These are phyloP conservation scores for Paspalum notatum DNA, from an alignment of 176 grass and related monocot genomes.

Conservation along the genomic window DNA sequence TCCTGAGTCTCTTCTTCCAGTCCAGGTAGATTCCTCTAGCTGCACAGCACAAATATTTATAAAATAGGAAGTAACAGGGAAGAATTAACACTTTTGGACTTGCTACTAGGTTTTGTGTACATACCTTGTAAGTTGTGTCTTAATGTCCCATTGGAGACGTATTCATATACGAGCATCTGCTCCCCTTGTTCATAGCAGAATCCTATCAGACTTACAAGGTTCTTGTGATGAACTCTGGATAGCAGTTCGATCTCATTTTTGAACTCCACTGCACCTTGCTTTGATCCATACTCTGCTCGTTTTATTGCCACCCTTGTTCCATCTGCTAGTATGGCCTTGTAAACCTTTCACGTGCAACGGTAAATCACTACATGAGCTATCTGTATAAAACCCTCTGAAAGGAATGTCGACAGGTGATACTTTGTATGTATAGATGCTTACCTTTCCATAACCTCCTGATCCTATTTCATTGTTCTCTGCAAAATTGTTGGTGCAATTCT, in stretches of 20 bases:
- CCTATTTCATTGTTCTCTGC: constrained; percentile 70
- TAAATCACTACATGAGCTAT: constrained; percentile 17
- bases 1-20: constrained; percentile 76
- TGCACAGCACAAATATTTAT: constrained; percentile 36
- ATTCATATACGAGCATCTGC: constrained; percentile 93
- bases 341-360: constrained; percentile 60
- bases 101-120: constrained; percentile 18
- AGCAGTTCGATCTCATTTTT: constrained; percentile 94
- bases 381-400: not conserved
- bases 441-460: constrained; percentile 87
- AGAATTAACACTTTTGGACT: not conserved
- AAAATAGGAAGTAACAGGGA: not conserved
- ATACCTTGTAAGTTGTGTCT: constrained; percentile 76
- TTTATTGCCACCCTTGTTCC: constrained; percentile 76
- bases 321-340: constrained; percentile 69
- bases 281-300: constrained; percentile 76
- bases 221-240: constrained; percentile 92
- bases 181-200: constrained; percentile 92
- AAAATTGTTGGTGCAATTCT: constrained; percentile 78
- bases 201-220: constrained; percentile 78
- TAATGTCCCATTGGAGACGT: constrained; percentile 72
- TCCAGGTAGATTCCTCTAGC: constrained; percentile 64
- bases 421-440: constrained; percentile 32
- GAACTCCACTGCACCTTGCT: constrained; percentile 84
- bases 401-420: not conserved